Evolutionary conservation across 768 basidiomycete species (phyloP), one percentile per base, ranked within the genome.

Genomic region (Grammothele lineata): DNA sequence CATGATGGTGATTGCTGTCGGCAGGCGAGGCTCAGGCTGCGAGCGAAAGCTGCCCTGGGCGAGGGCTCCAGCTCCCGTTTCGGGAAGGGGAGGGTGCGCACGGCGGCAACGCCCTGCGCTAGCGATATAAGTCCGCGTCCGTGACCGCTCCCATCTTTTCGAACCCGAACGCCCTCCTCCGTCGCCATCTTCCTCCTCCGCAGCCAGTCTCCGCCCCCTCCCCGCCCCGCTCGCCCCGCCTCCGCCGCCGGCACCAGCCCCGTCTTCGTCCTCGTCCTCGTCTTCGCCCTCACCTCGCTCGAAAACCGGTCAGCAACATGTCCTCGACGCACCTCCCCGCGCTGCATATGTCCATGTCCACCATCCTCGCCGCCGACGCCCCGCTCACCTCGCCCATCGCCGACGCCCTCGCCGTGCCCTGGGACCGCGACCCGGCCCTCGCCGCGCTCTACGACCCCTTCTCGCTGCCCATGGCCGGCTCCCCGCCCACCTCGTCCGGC

Each of bases 281-380:
- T n/a, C n/a, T 30, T 10, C 42, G 22, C 22, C 47, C 26, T 12
- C 34, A 34, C 30, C 49, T 26, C 25, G 19, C 42, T 3, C 30
- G 8, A 17, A 26, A 30, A 15, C 39, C 46, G 32, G 27, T 18
- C 25, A 41, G 34, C 46, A 42, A 23, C 37, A 55, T 57, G 53
- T 50, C 53, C 32, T 47, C 50, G n/a, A 48, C 43, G 37, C 57
- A 59, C 54, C 55, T 58, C 44, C 49, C 57, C 50, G 47, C 61
- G n/a, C 62, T 61, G 45, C 54, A 53, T 52, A 78, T 81, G 74
- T 77, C 80, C 55, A 78, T 81, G 74, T 77, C 80, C 55, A 74
- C 78, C 54, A 71, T 83, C 59, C 77, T 80, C 60, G 68, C 77
- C 42, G 59, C 62, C 55, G 83, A 86, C 68, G 73, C 76, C 32